phyloP scores from a whole-genome alignment of 768 basidiomycete species.

The Auricularia auricula-judae region DNA sequence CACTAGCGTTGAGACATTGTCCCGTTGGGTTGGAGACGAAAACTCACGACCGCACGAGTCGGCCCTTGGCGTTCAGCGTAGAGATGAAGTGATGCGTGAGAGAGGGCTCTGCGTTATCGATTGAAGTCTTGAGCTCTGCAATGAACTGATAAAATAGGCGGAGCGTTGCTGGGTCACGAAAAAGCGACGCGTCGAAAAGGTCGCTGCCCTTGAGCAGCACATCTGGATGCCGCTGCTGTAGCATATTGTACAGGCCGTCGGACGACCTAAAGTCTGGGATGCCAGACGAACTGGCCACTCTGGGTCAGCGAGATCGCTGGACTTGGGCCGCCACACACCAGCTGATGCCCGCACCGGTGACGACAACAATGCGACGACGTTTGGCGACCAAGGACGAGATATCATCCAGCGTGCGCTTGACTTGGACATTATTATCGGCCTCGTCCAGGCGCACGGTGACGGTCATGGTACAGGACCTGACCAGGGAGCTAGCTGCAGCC shows the following conservation, averaged over 20 bases:
- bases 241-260: conserved; percentile 29
- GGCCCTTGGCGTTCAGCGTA: conserved; percentile 23
- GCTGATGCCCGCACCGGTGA: conserved; percentile 71
- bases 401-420: background rate
- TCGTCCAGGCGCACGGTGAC: background rate
- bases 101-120: conserved; percentile 24
- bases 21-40: background rate
- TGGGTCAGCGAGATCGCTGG: background rate
- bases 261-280: conserved; percentile 31
- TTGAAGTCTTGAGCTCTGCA: conserved; percentile 22
- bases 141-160: conserved; percentile 32
- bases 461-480: background rate
- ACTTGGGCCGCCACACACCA: background rate
- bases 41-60: conserved; percentile 20
- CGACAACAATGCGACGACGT: conserved; percentile 79
- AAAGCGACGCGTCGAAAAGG: conserved; percentile 30
- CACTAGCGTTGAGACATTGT: background rate
- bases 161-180: conserved; percentile 24
- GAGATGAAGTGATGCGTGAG: conserved; percentile 30
- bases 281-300: background rate
- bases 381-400: conserved; percentile 32
- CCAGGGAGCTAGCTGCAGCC: background rate
- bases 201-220: conserved; percentile 27
- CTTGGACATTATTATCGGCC: background rate
- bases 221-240: conserved; percentile 21